Evolutionary conservation across 306 rosid genomes (phyloP), one percentile per base, ranked within the genome.

Genomic region (Vachellia pachyceras): DNA sequence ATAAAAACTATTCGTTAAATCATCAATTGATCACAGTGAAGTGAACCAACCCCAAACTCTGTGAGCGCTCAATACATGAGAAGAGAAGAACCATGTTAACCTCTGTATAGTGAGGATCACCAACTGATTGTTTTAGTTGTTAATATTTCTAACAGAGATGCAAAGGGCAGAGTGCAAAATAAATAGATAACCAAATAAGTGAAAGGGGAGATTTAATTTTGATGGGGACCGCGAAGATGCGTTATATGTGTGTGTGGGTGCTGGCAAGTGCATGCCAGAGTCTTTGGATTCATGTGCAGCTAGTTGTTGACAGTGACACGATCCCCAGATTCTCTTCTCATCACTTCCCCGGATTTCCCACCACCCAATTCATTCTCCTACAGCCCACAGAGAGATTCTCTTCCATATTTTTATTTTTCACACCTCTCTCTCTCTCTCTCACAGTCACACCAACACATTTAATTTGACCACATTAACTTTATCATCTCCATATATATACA

Each of bases 301-400:
- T 29, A 29, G 1, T 29, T 0, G 2, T 29, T 29, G 33, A 29
- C 33, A 29, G 33, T 29, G 74, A 77, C 40, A 40, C 39, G 18
- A 47, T 25, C 63, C 73, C 14, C 23, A 65, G 80, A 77, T 65
- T 74, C 81, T 47, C 14, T 66, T 47, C 25, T 47, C 65, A 47
- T 47, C 65, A 47, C 70, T 14, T 47, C 63, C 63, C 63, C 40
- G 37, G 18, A 47, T 36, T n/a, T 22, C 9, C 47, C 74, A 37
- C 81, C 81, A 37, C 52, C 75, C 63, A 49, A 49, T 67, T 20
- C 44, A 42, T 42, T 23, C 37, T 13, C 71, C 74, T 23, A 35
- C 36, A 69, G 33, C 2, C 33, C 33, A 29, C 33, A 29, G 33
- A 29, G 33, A 29, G 73, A 69, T 69, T 69, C 73, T 22, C 54